Conservation (phyloP, 2,329 filamentous ascomycete species). For the Clonostachys chloroleuca region DNA sequence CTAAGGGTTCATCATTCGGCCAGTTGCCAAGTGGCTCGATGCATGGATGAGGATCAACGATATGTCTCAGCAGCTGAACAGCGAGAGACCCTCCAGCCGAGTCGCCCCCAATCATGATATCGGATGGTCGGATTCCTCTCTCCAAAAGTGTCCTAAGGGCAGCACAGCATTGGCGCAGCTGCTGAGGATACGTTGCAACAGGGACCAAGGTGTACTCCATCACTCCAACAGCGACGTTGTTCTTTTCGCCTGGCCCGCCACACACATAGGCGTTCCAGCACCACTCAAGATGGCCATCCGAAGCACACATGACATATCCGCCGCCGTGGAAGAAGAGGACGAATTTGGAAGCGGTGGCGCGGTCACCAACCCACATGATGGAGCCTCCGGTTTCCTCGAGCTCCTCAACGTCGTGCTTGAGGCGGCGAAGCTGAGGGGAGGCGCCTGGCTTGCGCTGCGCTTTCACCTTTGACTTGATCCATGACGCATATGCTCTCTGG, state of each 20-base stretch:
- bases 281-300: background rate
- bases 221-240: constrained; percentile 12
- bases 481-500: background rate
- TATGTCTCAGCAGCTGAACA: constrained; percentile 18
- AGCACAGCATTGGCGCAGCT: constrained; percentile 12
- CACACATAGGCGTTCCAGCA: background rate
- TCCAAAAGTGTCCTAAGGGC: constrained; percentile 11
- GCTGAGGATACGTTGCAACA: constrained; percentile 14
- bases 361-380: background rate
- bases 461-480: background rate
- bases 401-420: too few relatives aligned
- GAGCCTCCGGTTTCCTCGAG: too few relatives aligned
- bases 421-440: too few relatives aligned
- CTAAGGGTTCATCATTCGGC: too few relatives aligned
- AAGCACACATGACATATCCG: constrained; percentile 2
- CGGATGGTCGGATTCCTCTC: background rate
- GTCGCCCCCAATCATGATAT: constrained; percentile 23
- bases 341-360: background rate
- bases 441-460: too few relatives aligned
- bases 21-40: too few relatives aligned
- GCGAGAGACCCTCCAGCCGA: constrained; percentile 24
- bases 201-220: constrained; percentile 22
- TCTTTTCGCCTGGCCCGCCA: background rate
- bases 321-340: constrained; percentile 1
- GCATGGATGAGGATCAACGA: constrained; percentile 16